These are phyloP conservation scores for Sisymbrium altissimum DNA, from an alignment of 345 rosid genomes.

Conservation along the genomic window DNA sequence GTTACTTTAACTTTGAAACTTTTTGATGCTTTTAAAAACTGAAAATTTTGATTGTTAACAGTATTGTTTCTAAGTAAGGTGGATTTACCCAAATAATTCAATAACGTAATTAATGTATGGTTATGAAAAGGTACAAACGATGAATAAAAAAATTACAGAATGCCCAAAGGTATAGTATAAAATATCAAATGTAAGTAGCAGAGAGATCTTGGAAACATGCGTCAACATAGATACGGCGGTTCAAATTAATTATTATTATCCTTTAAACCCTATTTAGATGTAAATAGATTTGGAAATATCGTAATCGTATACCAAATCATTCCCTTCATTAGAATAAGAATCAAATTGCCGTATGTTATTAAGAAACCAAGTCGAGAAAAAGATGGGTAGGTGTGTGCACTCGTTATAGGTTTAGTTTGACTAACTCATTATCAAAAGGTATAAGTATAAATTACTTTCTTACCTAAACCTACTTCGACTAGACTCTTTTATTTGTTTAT, in stretches of 20 bases:
- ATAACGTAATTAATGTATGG: background rate
- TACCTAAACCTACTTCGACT: constrained; percentile 26
- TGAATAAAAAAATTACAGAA: background rate
- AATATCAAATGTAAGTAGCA: background rate
- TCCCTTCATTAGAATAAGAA: background rate
- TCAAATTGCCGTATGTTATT: constrained; percentile 3
- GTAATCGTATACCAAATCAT: background rate
- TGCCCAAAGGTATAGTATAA: background rate
- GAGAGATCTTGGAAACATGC: background rate
- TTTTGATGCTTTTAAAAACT: background rate
- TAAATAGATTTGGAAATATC: constrained; percentile 16
- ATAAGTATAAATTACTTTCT: constrained; percentile 8
- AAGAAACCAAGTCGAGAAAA: background rate
- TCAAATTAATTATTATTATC: background rate
- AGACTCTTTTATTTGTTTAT: background rate
- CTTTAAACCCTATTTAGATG: background rate
- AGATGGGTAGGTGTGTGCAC: constrained; percentile 21
- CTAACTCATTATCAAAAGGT: constrained; percentile 25
- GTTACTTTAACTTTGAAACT: background rate
- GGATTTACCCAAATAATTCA: no score
- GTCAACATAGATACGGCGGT: background rate
- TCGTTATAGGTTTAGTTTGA: constrained; percentile 25
- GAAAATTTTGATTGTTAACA: background rate
- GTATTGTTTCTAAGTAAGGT: no score
- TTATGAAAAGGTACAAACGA: background rate